Conservation (phyloP, 2,329 filamentous ascomycete genomes). For the Sphaerulina populicola region DNA sequence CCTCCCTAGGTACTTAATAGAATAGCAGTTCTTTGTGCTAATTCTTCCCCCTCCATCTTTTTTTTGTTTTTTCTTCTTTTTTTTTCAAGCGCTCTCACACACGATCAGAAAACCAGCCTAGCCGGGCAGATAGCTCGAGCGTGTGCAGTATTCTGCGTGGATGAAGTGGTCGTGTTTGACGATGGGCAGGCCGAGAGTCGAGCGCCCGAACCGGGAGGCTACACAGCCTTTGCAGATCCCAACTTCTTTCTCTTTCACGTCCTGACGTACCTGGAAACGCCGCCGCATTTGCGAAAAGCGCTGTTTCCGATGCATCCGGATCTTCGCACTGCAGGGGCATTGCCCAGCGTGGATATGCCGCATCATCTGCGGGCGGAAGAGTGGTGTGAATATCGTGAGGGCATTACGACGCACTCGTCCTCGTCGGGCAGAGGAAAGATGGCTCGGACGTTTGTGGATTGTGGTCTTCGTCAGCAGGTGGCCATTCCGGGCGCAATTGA, state of each 20-base stretch:
- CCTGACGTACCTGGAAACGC: constrained; percentile 73
- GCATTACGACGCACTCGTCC: constrained; percentile 48
- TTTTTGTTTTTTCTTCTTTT: too few species aligned
- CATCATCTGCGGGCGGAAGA: constrained; percentile 70
- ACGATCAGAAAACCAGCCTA: constrained; percentile 65
- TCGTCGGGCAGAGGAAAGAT: constrained; percentile 35
- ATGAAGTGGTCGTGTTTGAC: constrained; percentile 76
- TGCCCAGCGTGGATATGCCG: constrained; percentile 75
- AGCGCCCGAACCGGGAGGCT: constrained; percentile 38
- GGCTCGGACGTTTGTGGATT: constrained; percentile 40
- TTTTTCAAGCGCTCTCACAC: constrained; percentile 60
- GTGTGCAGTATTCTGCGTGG: constrained; percentile 72
- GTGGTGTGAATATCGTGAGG: constrained; percentile 72
- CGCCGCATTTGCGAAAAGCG: constrained; percentile 67
- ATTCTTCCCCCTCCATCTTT: neutral
- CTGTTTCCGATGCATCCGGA: constrained; percentile 75
- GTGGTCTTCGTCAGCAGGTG: constrained; percentile 42
- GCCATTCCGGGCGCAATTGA: constrained; percentile 56
- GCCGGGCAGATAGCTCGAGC: constrained; percentile 72
- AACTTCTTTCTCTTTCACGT: constrained; percentile 73
- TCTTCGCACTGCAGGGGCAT: constrained; percentile 60
- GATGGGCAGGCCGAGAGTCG: constrained; percentile 47
- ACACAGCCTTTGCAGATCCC: constrained; percentile 65
- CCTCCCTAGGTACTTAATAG: too few species aligned
- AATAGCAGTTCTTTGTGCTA: neutral